phyloP scores from a whole-genome alignment of 108 stramenopile species.

The Nitzschia sp. region DNA sequence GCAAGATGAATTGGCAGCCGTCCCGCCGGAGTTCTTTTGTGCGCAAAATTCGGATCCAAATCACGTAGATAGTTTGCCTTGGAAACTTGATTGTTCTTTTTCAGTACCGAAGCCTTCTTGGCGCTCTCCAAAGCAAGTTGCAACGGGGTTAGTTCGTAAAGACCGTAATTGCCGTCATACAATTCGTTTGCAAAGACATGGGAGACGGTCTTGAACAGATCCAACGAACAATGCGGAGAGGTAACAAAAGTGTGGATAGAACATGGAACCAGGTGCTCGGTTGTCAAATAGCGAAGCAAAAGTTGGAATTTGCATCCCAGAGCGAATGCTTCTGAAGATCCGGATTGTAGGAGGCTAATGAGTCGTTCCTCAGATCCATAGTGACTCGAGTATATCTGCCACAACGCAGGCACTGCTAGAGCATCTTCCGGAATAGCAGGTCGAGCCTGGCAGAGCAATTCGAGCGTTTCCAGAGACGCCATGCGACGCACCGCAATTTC shows the following conservation, averaged over 20 bases:
- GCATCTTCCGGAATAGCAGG: not conserved
- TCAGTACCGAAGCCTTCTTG: not conserved
- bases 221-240: not conserved
- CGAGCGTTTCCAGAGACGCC: constrained; percentile 2
- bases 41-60: not conserved
- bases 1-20: not conserved
- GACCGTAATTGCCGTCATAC: not conserved
- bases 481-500: not conserved
- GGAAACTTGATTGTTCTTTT: not conserved
- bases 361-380: not conserved
- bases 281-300: not conserved
- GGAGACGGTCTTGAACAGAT: not conserved
- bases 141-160: not conserved
- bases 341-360: not conserved
- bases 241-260: not conserved
- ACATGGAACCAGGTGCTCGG: not conserved
- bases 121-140: not conserved
- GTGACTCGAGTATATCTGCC: not conserved
- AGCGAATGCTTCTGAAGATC: not conserved
- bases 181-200: not conserved
- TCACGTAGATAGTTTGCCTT: not conserved
- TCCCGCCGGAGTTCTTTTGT: not conserved
- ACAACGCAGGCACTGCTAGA: not conserved
- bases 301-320: constrained; percentile 9
- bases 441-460: not conserved